These are phyloP conservation scores for Lolium rigidum DNA, from an alignment of 176 grass and related monocot species.

Conservation along the genomic window DNA sequence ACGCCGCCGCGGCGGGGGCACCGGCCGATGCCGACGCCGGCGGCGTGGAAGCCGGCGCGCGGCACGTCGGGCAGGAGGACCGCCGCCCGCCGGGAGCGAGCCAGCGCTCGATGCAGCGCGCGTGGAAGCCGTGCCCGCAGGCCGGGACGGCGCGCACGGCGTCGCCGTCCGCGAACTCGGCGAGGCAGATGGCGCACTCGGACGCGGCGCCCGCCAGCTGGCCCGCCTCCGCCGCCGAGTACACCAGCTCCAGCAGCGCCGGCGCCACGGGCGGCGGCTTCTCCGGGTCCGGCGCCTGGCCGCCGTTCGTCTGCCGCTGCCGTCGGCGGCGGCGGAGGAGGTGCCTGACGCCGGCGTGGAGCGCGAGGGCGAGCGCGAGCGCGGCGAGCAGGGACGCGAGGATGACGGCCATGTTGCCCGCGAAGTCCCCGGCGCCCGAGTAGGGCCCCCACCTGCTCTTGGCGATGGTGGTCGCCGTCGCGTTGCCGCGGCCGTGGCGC, in stretches of 20 bases:
- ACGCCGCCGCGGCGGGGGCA: too few relatives aligned
- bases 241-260: constrained; percentile 21
- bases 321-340: constrained; percentile 32
- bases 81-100: not conserved
- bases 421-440: constrained; percentile 64
- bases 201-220: constrained; percentile 46
- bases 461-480: not conserved
- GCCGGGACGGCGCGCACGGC: constrained; percentile 57
- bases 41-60: constrained; percentile 12
- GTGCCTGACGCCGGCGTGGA: constrained; percentile 57
- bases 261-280: constrained; percentile 15
- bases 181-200: constrained; percentile 72
- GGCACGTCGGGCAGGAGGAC: constrained; percentile 58
- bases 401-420: constrained; percentile 71
- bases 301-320: not conserved
- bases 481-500: not conserved
- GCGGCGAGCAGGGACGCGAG: constrained; percentile 57
- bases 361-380: constrained; percentile 44
- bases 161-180: constrained; percentile 68
- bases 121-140: constrained; percentile 56
- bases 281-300: constrained; percentile 31
- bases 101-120: constrained; percentile 62
- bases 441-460: constrained; percentile 60
- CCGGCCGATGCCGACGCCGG: not conserved
- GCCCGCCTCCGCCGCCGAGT: constrained; percentile 46